A percentile compares a stretch with the other conserved stretches of the same genome.
These are phyloP conservation scores for Ambrosia artemisiifolia DNA, from an alignment of 129 eudicot species.

Conservation along the genomic window DNA sequence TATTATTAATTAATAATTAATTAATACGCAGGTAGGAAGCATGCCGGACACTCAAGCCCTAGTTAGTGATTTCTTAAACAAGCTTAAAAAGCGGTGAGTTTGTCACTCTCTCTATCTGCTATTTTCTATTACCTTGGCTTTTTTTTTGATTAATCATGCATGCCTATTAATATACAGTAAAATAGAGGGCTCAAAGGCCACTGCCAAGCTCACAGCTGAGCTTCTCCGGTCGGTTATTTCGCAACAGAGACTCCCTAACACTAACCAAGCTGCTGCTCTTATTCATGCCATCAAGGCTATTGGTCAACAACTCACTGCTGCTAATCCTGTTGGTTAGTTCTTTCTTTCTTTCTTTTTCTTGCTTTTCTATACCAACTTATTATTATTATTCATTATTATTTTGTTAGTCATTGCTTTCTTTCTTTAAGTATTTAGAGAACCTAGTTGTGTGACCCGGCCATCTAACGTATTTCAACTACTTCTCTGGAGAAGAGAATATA, in stretches of 20 bases:
- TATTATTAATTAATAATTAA: neutral
- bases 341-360: too few species aligned
- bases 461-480: too few species aligned
- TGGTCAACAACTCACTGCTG: constrained; percentile 75
- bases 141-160: neutral
- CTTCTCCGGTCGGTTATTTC: constrained; percentile 80
- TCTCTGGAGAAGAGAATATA: neutral
- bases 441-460: too few species aligned
- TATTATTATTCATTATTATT: too few species aligned
- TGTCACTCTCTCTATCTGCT: neutral
- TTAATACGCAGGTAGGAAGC: constrained; percentile 11
- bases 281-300: constrained; percentile 74
- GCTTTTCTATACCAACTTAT: neutral
- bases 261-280: constrained; percentile 82
- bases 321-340: constrained; percentile 85
- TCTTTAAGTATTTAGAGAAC: too few species aligned
- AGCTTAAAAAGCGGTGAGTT: constrained; percentile 70
- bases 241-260: constrained; percentile 73
- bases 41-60: constrained; percentile 89
- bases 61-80: constrained; percentile 70
- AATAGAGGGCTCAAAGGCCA: constrained; percentile 86
- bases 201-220: constrained; percentile 87
- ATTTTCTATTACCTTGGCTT: neutral
- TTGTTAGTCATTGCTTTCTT: too few species aligned
- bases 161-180: constrained; percentile 48